Evolutionary conservation across 2,329 filamentous ascomycete genomes (phyloP), one percentile per base, ranked within the genome.

Genomic region (Cadophora luteo-olivacea): DNA sequence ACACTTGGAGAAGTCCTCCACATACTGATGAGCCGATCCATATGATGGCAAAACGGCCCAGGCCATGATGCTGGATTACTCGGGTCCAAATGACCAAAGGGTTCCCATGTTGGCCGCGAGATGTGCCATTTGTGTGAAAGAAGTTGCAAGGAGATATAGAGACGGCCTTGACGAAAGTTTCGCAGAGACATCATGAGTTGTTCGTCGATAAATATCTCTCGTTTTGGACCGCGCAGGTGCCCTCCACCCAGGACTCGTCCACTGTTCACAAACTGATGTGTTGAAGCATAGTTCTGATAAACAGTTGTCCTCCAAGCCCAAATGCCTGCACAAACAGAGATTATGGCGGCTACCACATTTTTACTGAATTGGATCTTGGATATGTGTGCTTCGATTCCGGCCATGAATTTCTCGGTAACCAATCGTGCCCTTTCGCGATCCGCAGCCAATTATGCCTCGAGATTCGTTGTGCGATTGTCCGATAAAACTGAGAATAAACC

Each of bases 21-120:
- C 12, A 36, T 14, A 57, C 29, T 12, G 62, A 38, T 12, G 33
- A 64, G 5, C 62, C 51, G 9, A 64, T 48, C 62, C 51, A 64
- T 25, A 45, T 29, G 11, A 33, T 33, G 14, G 9, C 33, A n/a
- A 64, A 64, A 16, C 25, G 14, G 11, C 51, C 33, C 7, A 64
- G 19, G 5, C 51, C 36, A 29, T 57, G 48, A 29, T 14, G 19
- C 4, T 19, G 5, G 33, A 48, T 48, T 4, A 57, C n/a, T 33
- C 12, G 16, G 62, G 51, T 4, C 22, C 62, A 57, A 48, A n/a
- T 14, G 33, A 14, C 19, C 12, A 14, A 8, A 57, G 38, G n/a
- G 33, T 14, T 7, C 4, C 6, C 32, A 64, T 25, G 24, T 54
- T 41, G 14, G 49, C 62, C 4, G 11, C 49, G 3, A 64, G 33